These are phyloP conservation scores for Rhizophagus sp. DNA, from an alignment of 192 early-diverging fungal genomes.

Conservation along the genomic window DNA sequence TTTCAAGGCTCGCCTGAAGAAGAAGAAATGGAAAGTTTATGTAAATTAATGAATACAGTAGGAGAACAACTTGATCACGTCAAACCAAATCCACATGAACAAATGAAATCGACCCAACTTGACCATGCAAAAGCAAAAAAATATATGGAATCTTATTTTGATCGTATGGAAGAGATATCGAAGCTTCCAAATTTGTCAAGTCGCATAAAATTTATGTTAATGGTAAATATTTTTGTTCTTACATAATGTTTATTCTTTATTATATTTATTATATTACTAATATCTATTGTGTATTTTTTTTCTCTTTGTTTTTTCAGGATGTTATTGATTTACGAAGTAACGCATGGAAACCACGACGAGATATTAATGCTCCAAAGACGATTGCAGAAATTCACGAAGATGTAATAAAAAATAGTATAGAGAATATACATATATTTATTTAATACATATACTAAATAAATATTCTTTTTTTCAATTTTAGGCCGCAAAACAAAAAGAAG, in stretches of 20 bases:
- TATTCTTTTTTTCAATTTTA: conserved; percentile 8
- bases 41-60: conserved; percentile 88
- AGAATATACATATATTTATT: background rate
- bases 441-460: background rate
- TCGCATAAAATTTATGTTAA: conserved; percentile 93
- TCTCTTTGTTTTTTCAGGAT: conserved; percentile 52
- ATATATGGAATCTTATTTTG: conserved; percentile 86
- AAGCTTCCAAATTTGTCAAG: conserved; percentile 68
- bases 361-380: conserved; percentile 79
- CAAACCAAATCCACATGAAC: background rate
- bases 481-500: conserved; percentile 69
- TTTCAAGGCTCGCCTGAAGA: conserved; percentile 81
- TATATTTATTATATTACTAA: background rate
- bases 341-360: conserved; percentile 73
- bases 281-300: background rate
- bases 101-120: conserved; percentile 43
- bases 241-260: background rate
- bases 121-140: conserved; percentile 63
- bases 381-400: conserved; percentile 92
- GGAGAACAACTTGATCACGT: conserved; percentile 78
- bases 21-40: conserved; percentile 92
- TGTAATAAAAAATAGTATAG: conserved; percentile 20
- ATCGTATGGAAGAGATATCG: conserved; percentile 76
- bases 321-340: conserved; percentile 79
- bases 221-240: conserved; percentile 31